A percentile compares a stretch with the other conserved stretches of the same genome.
Evolutionary conservation across 371 early-diverging fungal species (phyloP).

Genomic region (Mucor ambiguus): DNA sequence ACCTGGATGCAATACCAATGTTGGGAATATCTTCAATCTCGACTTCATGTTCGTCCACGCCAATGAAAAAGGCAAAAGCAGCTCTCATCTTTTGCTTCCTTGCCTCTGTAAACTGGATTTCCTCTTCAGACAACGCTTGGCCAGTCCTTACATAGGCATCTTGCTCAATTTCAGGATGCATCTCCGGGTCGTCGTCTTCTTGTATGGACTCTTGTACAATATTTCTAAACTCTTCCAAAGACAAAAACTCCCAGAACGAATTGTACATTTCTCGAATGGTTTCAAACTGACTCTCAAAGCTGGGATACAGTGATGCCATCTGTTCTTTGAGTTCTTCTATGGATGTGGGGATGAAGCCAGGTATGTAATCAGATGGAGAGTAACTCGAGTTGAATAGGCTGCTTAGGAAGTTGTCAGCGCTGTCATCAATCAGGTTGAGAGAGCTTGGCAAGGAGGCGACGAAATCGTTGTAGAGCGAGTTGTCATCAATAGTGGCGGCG

Average conservation of each 20-base stretch:
- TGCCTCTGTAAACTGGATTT: conserved; percentile 45
- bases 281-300: conserved; percentile 31
- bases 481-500: neutral
- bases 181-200: conserved; percentile 19
- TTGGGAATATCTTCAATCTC: conserved; percentile 68
- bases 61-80: conserved; percentile 72
- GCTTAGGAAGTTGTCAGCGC: conserved; percentile 12
- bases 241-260: conserved; percentile 37
- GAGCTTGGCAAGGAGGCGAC: conserved; percentile 14
- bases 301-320: conserved; percentile 26
- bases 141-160: conserved; percentile 46
- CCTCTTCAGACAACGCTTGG: conserved; percentile 48
- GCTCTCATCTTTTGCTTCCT: conserved; percentile 53
- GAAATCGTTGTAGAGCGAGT: conserved; percentile 18
- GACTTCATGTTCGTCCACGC: conserved; percentile 58
- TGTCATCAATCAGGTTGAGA: neutral
- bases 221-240: conserved; percentile 37
- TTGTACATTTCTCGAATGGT: conserved; percentile 32
- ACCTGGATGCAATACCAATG: conserved; percentile 68
- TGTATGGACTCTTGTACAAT: conserved; percentile 32
- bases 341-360: conserved; percentile 17
- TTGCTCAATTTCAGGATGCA: conserved; percentile 35
- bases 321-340: conserved; percentile 28
- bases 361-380: conserved; percentile 4
- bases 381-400: conserved; percentile 9